A percentile compares a stretch with the other conserved stretches of the same genome.
These are phyloP conservation scores for Mallotus repandus DNA, from an alignment of 441 rosid species.

Conservation along the genomic window DNA sequence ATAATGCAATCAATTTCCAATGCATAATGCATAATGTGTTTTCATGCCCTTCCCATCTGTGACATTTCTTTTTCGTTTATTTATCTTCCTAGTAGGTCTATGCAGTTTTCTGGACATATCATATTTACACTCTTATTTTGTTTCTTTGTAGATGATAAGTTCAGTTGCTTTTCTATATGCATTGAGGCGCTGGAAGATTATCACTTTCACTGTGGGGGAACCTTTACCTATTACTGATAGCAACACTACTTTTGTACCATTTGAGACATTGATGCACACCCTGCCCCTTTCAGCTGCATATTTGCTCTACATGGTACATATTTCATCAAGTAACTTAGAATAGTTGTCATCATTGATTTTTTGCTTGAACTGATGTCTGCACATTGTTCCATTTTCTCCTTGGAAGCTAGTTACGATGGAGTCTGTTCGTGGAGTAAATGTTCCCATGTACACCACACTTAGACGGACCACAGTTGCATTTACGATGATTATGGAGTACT, in stretches of 20 bases:
- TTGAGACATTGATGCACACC: conserved; percentile 64
- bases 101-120: background rate
- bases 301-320: conserved; percentile 85
- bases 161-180: conserved; percentile 70
- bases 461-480: conserved; percentile 92
- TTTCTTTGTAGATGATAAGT: conserved; percentile 60
- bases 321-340: conserved; percentile 1
- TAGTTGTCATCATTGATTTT: background rate
- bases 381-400: conserved; percentile 32
- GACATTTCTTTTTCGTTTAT: background rate
- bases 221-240: conserved; percentile 48
- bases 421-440: conserved; percentile 94
- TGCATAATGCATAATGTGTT: too few relatives aligned
- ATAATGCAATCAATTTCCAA: background rate
- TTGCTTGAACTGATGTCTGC: conserved; percentile 18
- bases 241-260: conserved; percentile 51
- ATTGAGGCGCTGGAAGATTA: conserved; percentile 63
- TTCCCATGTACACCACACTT: conserved; percentile 97
- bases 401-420: conserved; percentile 91
- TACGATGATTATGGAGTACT: conserved; percentile 83
- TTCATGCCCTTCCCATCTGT: background rate
- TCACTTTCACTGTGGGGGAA: conserved; percentile 61
- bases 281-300: conserved; percentile 76
- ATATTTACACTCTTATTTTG: conserved; percentile 7
- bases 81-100: too few relatives aligned